Conservation (phyloP, 179 eudicot genomes). For the Vitellaria paradoxa region DNA sequence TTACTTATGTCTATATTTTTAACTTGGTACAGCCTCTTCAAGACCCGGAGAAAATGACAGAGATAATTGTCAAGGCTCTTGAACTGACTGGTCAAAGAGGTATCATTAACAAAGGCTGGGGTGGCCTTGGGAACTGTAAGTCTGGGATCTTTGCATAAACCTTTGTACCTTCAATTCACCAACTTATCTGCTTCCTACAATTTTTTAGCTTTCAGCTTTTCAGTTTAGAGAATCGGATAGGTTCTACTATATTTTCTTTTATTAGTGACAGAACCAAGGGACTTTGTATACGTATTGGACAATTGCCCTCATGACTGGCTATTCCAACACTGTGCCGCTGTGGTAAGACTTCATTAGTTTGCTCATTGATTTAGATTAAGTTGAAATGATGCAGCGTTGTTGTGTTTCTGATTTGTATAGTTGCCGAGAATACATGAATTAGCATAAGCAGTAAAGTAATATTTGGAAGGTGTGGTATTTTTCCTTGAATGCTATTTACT, state of each 20-base stretch:
- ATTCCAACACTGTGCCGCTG: conserved; percentile 78
- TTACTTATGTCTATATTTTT: background rate
- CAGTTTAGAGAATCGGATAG: background rate
- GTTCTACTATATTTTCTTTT: conserved; percentile 17
- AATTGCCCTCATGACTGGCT: conserved; percentile 92
- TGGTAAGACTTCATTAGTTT: conserved; percentile 48
- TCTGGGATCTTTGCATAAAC: conserved; percentile 3
- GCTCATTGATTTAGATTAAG: background rate
- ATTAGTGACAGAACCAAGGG: conserved; percentile 75
- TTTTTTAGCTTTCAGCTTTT: background rate
- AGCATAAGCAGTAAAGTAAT: background rate
- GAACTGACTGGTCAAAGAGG: conserved; percentile 75
- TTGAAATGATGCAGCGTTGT: background rate
- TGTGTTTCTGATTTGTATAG: background rate
- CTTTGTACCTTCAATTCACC: background rate
- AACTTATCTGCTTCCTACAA: conserved; percentile 2
- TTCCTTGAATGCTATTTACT: no score
- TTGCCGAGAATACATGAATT: background rate
- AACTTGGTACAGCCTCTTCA: conserved; percentile 61
- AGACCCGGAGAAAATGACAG: conserved; percentile 73
- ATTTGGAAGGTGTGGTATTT: background rate
- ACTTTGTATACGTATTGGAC: conserved; percentile 72
- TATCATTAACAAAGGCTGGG: conserved; percentile 92
- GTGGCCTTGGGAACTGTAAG: conserved; percentile 84
- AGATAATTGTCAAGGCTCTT: conserved; percentile 67